Evolutionary conservation across 2,329 filamentous ascomycete genomes (phyloP).

Genomic region (Lachnellula suecica): DNA sequence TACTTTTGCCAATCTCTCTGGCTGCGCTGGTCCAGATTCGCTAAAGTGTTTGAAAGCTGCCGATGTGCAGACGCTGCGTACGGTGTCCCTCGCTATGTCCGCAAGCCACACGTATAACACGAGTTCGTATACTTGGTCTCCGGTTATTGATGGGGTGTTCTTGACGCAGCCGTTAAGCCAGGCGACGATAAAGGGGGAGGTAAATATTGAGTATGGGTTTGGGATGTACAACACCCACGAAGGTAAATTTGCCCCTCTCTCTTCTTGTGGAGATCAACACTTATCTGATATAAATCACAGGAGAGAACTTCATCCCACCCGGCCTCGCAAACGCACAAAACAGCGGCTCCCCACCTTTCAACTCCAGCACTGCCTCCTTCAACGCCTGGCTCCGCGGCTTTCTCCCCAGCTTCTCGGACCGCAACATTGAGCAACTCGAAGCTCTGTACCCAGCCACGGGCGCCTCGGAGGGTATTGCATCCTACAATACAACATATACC

Average conservation of each 20-base stretch:
- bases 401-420: conserved; percentile 45
- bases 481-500: conserved; percentile 49
- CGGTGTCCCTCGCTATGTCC: conserved; percentile 50
- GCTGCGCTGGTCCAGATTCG: conserved; percentile 43
- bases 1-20: conserved; percentile 41
- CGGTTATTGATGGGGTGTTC: conserved; percentile 57
- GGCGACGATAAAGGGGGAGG: conserved; percentile 35
- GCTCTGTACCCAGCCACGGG: conserved; percentile 48
- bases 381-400: conserved; percentile 53
- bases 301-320: conserved; percentile 58
- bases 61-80: conserved; percentile 51
- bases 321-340: conserved; percentile 40
- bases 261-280: background rate
- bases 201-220: conserved; percentile 48
- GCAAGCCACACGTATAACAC: conserved; percentile 52
- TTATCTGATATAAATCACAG: conserved; percentile 25
- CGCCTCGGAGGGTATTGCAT: conserved; percentile 40
- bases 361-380: conserved; percentile 49
- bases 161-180: conserved; percentile 46
- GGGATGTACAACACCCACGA: conserved; percentile 64
- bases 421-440: conserved; percentile 40
- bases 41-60: conserved; percentile 54
- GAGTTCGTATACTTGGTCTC: conserved; percentile 58
- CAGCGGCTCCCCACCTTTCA: conserved; percentile 43
- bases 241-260: conserved; percentile 13